phyloP scores from a whole-genome alignment of 352 stramenopile genomes.

The Albugo candida region DNA sequence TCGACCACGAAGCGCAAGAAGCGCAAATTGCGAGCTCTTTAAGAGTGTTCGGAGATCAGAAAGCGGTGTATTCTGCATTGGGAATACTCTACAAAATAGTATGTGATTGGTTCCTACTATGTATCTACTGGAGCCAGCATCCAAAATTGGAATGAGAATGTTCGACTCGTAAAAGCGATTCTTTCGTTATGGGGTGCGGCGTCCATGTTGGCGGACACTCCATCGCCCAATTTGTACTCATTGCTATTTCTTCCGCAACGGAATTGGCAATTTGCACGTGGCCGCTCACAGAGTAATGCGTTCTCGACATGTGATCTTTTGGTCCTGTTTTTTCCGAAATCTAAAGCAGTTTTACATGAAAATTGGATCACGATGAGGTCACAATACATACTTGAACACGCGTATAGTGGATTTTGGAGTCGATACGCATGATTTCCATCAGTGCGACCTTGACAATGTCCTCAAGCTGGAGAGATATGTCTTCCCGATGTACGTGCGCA shows the following conservation, averaged over 20 bases:
- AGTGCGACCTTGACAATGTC: conserved; percentile 77
- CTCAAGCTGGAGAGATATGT: conserved; percentile 58
- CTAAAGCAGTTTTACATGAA: conserved; percentile 7
- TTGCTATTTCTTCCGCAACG: conserved; percentile 48
- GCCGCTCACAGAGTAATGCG: conserved; percentile 66
- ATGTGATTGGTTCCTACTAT: too few species aligned
- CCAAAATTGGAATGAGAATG: too few species aligned
- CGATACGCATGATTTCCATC: conserved; percentile 50
- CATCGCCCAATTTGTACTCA: conserved; percentile 40
- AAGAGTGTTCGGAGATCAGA: conserved; percentile 42
- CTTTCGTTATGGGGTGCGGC: conserved; percentile 57
- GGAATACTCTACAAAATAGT: too few species aligned
- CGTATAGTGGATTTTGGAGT: conserved; percentile 66
- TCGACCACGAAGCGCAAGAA: conserved; percentile 36
- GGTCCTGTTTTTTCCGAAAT: conserved; percentile 40
- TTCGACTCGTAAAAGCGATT: conserved; percentile 45
- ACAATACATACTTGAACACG: conserved; percentile 36
- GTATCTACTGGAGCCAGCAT: too few species aligned
- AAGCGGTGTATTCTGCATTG: too few species aligned
- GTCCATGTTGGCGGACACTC: conserved; percentile 32
- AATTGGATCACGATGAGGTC: not conserved
- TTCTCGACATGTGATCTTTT: conserved; percentile 56
- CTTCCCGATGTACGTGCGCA: conserved; percentile 47
- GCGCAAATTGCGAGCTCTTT: conserved; percentile 16
- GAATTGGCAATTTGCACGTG: conserved; percentile 67